Evolutionary conservation across 140 eudicot genomes (phyloP), one percentile per base, ranked within the genome.

Genomic region (Ambrosia hybrid): DNA sequence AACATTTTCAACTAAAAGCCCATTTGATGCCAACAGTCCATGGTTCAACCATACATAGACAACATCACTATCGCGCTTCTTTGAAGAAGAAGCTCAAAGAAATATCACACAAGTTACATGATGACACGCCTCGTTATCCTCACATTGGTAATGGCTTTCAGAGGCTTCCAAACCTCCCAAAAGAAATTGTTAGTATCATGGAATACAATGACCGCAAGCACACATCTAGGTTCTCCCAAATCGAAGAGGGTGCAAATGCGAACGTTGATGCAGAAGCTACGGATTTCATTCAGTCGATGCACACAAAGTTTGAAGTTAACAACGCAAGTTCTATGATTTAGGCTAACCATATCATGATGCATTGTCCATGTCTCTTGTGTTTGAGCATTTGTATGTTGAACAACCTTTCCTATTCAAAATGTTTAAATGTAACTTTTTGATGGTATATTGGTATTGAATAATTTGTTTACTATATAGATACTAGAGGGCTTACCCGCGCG

Each of bases 261-360:
- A 77, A 84, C 48, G 3, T 43, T 43, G 48, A 43, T 43, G 48
- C 10, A 43, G 48, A 43, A 74, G 94, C 94, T 17, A 76, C 80
- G 39, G 73, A 84, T 33, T 88, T 80, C 75, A 85, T 88, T 56
- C 65, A 41, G 4, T 49, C 79, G 37, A 73, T 79, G 76, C 95
- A 88, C 64, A 59, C 38, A 66, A 83, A 67, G 56, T 85, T 85
- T 33, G 73, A 67, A 52, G 71, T 71, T 6, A 46, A 72, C 76
- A 78, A 75, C 62, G 76, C 81, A 51, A 73, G 78, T 81, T 15
- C 62, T 15, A 68, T 38, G 63, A 36, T 59, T 43, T 43, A 43
- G 10, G 48, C 48, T 7, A 43, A 43, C 10, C 10, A 43, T 43
- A 7, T 43, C 48, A 43, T 43, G 46, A 37, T 37, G 43, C 1